Conservation (phyloP, 352 stramenopile genomes). For the Phytopythium vexans region DNA sequence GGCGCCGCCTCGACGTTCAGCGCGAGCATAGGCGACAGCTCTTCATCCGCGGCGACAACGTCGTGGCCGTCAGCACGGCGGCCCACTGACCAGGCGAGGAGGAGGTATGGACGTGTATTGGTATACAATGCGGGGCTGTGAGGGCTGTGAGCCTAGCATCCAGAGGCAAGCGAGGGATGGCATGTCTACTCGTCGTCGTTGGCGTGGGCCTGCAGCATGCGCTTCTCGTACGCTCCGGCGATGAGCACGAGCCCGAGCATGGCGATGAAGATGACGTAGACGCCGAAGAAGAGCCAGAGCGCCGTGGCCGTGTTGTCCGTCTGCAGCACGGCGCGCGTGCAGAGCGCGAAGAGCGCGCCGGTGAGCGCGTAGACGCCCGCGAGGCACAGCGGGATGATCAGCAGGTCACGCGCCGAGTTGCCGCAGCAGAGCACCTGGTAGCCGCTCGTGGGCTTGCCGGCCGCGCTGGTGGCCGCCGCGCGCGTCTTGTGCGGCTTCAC, state of each 20-base stretch:
- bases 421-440: conserved; percentile 63
- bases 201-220: conserved; percentile 44
- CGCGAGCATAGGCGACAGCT: conserved; percentile 80
- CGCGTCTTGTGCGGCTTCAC: conserved; percentile 56
- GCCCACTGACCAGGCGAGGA: conserved; percentile 9
- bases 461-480: conserved; percentile 10
- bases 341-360: conserved; percentile 66
- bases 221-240: conserved; percentile 64
- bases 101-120: conserved; percentile 4
- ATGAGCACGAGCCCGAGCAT: conserved; percentile 63
- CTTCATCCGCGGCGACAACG: conserved; percentile 91
- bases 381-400: conserved; percentile 67
- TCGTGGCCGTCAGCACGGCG: conserved; percentile 58
- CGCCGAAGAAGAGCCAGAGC: conserved; percentile 78
- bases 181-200: conserved; percentile 28
- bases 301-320: conserved; percentile 74
- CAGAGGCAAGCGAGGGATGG: not conserved
- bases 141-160: not conserved
- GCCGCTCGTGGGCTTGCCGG: conserved; percentile 6
- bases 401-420: conserved; percentile 68
- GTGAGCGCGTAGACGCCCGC: conserved; percentile 60
- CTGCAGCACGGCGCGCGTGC: conserved; percentile 66
- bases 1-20: conserved; percentile 18
- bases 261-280: conserved; percentile 60
- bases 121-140: not conserved